phyloP scores from a whole-genome alignment of 805 yeast genomes.

The Barnettozyma salicaria region DNA sequence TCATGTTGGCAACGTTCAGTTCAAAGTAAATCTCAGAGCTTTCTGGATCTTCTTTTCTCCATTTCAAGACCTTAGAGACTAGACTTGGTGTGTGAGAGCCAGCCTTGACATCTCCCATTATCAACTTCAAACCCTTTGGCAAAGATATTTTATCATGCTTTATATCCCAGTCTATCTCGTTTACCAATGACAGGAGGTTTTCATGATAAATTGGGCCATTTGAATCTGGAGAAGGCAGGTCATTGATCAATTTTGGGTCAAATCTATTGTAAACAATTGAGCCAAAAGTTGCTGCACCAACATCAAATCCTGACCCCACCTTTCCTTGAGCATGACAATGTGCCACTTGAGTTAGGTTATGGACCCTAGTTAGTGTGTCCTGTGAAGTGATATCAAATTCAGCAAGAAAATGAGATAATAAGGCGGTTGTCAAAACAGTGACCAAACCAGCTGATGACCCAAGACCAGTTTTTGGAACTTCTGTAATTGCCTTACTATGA shows the following conservation, averaged over 20 bases:
- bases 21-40: constrained; percentile 47
- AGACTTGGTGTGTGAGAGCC: constrained; percentile 94
- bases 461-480: constrained; percentile 88
- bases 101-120: constrained; percentile 91
- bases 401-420: constrained; percentile 43
- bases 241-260: constrained; percentile 44
- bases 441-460: constrained; percentile 96
- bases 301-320: constrained; percentile 96
- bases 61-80: constrained; percentile 65
- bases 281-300: constrained; percentile 92
- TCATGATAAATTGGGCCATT: constrained; percentile 22
- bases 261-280: constrained; percentile 80
- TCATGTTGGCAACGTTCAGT: constrained; percentile 54
- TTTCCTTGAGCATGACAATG: constrained; percentile 94
- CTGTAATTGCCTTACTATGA: constrained; percentile 53
- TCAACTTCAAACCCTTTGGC: constrained; percentile 60
- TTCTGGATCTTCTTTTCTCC: constrained; percentile 53
- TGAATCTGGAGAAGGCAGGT: constrained; percentile 18
- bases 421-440: constrained; percentile 67
- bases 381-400: constrained; percentile 28
- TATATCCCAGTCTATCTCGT: constrained; percentile 54
- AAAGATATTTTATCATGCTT: constrained; percentile 47
- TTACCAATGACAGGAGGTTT: constrained; percentile 33
- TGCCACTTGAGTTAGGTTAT: constrained; percentile 80
- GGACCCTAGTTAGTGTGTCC: constrained; percentile 39